Evolutionary conservation across 495 filamentous ascomycete genomes (phyloP).

Genomic region (Cercophora newfieldiana): DNA sequence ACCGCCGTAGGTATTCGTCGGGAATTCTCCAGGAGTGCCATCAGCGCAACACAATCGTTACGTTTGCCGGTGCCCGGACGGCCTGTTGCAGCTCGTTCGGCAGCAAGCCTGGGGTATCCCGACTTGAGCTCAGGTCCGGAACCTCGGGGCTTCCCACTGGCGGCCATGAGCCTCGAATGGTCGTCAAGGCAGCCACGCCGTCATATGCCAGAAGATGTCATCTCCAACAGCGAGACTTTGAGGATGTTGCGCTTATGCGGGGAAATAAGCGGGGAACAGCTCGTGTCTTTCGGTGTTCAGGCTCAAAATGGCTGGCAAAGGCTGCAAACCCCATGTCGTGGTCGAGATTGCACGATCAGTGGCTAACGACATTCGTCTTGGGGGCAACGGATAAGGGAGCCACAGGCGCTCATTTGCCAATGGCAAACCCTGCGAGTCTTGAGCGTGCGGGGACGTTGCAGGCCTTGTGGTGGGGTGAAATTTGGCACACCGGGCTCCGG

Average conservation of each 20-base stretch:
- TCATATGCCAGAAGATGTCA: no score
- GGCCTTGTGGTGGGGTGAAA: slow-evolving; percentile 3
- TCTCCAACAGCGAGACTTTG: not conserved
- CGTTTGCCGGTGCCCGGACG: no score
- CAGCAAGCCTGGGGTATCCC: no score
- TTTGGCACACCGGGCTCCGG: not conserved
- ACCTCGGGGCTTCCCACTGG: no score
- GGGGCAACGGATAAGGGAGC: not conserved
- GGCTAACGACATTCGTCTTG: slow-evolving; percentile 7
- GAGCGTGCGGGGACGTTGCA: slow-evolving; percentile 1
- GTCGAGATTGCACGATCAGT: slow-evolving; percentile 6
- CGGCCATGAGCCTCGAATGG: no score
- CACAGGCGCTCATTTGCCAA: not conserved
- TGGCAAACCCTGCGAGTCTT: not conserved
- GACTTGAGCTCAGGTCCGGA: no score
- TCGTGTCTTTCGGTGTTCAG: not conserved
- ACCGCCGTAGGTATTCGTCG: no score
- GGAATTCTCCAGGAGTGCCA: no score
- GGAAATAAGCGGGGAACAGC: not conserved
- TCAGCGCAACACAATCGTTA: no score
- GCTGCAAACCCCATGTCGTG: not conserved
- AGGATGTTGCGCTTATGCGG: not conserved
- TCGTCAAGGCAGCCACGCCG: no score
- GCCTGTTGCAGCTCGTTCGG: no score
- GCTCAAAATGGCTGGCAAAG: not conserved